Evolutionary conservation across 169 alveolate genomes (phyloP).

Genomic region (Plasmodium malariae): DNA sequence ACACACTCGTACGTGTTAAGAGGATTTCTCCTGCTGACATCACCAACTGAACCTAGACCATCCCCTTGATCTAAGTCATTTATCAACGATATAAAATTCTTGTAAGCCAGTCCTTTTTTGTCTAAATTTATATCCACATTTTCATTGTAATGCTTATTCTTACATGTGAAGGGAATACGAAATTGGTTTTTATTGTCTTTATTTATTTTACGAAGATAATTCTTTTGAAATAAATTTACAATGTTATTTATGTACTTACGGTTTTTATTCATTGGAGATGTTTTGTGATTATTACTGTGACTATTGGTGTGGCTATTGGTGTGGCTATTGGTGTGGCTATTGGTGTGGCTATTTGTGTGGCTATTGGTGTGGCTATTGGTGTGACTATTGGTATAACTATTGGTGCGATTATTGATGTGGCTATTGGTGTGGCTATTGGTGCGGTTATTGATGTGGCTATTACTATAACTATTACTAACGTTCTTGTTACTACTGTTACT

Average conservation of each 20-base stretch:
- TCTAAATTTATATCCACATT: neutral
- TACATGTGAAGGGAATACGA: neutral
- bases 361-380: too few relatives aligned
- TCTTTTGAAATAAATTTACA: slow-evolving; percentile 1
- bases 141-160: neutral
- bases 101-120: neutral
- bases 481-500: neutral
- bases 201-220: neutral
- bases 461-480: too few relatives aligned
- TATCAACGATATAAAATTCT: neutral
- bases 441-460: too few relatives aligned
- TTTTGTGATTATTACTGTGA: too few relatives aligned
- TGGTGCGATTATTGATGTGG: too few relatives aligned
- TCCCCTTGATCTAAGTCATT: slow-evolving; percentile 4
- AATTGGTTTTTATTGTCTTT: neutral
- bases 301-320: too few relatives aligned
- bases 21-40: neutral
- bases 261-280: too few relatives aligned
- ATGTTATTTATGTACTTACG: neutral
- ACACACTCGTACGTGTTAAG: neutral
- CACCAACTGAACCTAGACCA: neutral
- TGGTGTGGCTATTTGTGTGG: too few relatives aligned
- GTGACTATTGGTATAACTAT: too few relatives aligned
- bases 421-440: too few relatives aligned
- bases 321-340: too few relatives aligned